Conservation (phyloP, 257 asterid species). For the Phtheirospermum japonicum region DNA sequence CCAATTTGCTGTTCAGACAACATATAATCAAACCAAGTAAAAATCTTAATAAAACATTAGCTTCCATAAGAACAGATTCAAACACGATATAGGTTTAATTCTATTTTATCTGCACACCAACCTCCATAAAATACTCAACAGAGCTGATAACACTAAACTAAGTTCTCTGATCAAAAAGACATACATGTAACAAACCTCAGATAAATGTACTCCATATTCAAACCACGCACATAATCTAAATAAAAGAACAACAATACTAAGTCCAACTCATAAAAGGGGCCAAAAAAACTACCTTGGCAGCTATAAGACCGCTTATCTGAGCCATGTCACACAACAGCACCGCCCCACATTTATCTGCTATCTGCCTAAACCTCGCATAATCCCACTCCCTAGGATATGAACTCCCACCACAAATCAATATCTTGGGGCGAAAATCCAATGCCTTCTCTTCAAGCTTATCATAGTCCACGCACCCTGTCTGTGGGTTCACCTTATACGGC, state of each 20-base stretch:
- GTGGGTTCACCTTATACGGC: conserved; percentile 88
- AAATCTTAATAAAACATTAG: neutral
- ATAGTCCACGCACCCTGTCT: conserved; percentile 82
- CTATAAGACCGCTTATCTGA: conserved; percentile 96
- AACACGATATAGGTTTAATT: neutral
- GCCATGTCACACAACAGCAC: conserved; percentile 96
- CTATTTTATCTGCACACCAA: neutral
- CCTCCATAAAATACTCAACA: too few relatives aligned
- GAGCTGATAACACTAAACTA: neutral
- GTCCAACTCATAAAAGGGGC: neutral
- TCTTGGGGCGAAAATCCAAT: conserved; percentile 93
- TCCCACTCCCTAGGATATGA: conserved; percentile 95
- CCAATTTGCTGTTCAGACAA: too few relatives aligned
- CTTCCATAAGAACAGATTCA: neutral
- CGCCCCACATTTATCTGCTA: conserved; percentile 98
- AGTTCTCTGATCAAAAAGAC: conserved; percentile 15
- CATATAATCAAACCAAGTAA: neutral
- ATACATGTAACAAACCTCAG: conserved; percentile 7
- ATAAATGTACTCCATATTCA: neutral
- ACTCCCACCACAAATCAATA: conserved; percentile 96
- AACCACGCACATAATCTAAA: neutral
- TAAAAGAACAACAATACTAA: neutral
- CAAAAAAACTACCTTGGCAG: conserved; percentile 68
- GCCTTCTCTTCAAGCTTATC: conserved; percentile 98
- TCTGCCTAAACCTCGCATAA: conserved; percentile 82